Conservation (phyloP, 2,329 filamentous ascomycete genomes). For the Fusarium verticillioides region DNA sequence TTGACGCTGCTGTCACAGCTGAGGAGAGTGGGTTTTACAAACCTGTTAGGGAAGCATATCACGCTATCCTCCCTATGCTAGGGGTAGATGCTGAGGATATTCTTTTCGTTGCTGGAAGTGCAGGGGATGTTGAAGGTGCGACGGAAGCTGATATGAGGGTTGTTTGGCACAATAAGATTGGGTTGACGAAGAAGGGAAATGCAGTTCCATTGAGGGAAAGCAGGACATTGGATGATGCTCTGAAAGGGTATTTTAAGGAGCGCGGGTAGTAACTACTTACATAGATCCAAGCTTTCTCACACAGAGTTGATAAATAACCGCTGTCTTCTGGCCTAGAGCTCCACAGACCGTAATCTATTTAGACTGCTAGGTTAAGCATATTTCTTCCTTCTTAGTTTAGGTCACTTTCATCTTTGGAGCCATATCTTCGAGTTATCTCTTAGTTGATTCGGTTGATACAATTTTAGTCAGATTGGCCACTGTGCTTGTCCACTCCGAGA, state of each 20-base stretch:
- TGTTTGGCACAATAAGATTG: constrained; percentile 52
- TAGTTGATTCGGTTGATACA: no score
- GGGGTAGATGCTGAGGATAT: constrained; percentile 43
- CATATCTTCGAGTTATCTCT: no score
- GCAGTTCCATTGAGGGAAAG: constrained; percentile 19
- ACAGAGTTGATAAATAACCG: not conserved
- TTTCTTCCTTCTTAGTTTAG: no score
- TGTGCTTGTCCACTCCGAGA: no score
- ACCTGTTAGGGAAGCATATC: constrained; percentile 49
- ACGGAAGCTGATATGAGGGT: constrained; percentile 52
- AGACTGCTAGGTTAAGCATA: no score
- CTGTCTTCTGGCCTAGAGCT: no score
- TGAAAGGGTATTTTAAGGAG: not conserved
- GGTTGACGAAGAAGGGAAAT: constrained; percentile 43
- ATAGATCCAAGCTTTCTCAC: not conserved
- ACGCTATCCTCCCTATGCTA: constrained; percentile 44
- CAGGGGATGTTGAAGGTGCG: constrained; percentile 54
- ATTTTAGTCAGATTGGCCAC: no score
- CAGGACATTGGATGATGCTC: not conserved
- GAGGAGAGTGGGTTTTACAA: constrained; percentile 56
- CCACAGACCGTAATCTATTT: no score
- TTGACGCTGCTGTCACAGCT: constrained; percentile 51
- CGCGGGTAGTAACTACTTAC: not conserved
- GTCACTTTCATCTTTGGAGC: no score
- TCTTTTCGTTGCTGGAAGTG: constrained; percentile 54